Evolutionary conservation across 371 early-diverging fungal species (phyloP).

Genomic region (Apophysomyces variabilis): DNA sequence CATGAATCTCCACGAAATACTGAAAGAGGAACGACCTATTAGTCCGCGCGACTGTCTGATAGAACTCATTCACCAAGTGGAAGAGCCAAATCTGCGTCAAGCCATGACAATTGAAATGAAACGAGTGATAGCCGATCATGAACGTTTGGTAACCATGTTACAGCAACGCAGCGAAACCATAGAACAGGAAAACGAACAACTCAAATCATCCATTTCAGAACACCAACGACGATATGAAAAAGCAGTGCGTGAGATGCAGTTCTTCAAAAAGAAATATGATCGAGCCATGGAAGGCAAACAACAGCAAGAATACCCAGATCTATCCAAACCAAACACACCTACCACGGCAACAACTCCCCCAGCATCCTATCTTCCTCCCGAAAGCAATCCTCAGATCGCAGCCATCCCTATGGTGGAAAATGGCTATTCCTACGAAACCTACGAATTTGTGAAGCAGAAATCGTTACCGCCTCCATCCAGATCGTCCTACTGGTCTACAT

Average conservation of each 20-base stretch:
- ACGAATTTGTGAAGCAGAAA: slow-evolving; percentile 5
- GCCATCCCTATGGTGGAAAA: background rate
- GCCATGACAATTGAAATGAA: slow-evolving; percentile 32
- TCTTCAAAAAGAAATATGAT: slow-evolving; percentile 48
- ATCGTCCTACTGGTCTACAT: background rate
- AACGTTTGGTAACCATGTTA: slow-evolving; percentile 34
- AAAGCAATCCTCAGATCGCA: background rate
- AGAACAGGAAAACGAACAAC: slow-evolving; percentile 35
- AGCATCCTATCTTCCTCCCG: too few species aligned
- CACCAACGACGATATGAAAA: slow-evolving; percentile 50
- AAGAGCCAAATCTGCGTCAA: slow-evolving; percentile 20
- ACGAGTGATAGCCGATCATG: slow-evolving; percentile 33
- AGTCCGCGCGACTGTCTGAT: slow-evolving; percentile 25
- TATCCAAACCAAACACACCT: background rate
- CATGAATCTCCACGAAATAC: slow-evolving; percentile 8
- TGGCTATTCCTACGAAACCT: background rate
- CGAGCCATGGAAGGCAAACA: slow-evolving; percentile 21
- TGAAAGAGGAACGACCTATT: slow-evolving; percentile 16
- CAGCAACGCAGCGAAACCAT: slow-evolving; percentile 29
- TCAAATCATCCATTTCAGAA: slow-evolving; percentile 30
- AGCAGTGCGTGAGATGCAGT: slow-evolving; percentile 55
- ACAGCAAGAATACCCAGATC: background rate
- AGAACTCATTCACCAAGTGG: slow-evolving; percentile 26
- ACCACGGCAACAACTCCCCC: too few species aligned
- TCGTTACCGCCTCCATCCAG: background rate